Base-by-base conservation (phyloP, 1,284 basidiomycete genomes). In the Malassezia globosa region DNA sequence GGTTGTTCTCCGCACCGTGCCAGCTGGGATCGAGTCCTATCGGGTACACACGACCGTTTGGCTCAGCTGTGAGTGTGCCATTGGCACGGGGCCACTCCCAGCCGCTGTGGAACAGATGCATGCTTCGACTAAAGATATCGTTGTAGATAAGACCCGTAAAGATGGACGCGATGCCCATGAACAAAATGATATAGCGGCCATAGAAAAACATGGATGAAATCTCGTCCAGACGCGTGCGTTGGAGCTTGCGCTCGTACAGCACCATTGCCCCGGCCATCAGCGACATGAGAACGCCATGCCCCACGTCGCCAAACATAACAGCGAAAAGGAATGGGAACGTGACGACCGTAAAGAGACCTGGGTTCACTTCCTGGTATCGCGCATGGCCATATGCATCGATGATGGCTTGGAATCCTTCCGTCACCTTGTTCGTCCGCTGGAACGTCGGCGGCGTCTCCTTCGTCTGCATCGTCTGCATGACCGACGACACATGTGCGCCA, bases 261-360 rank as follows among this genome's bases (percentile, higher is more conserved):
- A 94, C 87, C 87, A 97, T 89, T 54, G 79, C 80, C 6, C 82
- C 58, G 2, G 87, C 90, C 19, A 83, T 79, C 29, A 80, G 66
- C 60, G 85, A 78, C 66, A 88, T 84, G 69, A 97, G 82, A 55
- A 82, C 76, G 36, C 88, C 94, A 74, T 99, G 92, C 8, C 94
- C 94, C 69, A 97, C 85, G 73, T 99, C 92, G 68, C 92, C 94
- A 72, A 99, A 99, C 92, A 99, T 97, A 76, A 96, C 87, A 10
- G 90, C 92, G 65, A 97, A 99, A 63, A 99, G 75, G 81, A 99
- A 97, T 0, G 94, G 94, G 79, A 95, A 95, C 1, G 88, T 92
- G 68, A 89, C 80, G 63, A 94, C 80, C 3, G 89, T 86, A 72
- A 89, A 92, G 33, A 97, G 76, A 59, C 92, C 94, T 8, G 94